Evolutionary conservation across 75 land plant genomes (phyloP), one percentile per base, ranked within the genome.

Genomic region (Chamaecyparis obtusa): DNA sequence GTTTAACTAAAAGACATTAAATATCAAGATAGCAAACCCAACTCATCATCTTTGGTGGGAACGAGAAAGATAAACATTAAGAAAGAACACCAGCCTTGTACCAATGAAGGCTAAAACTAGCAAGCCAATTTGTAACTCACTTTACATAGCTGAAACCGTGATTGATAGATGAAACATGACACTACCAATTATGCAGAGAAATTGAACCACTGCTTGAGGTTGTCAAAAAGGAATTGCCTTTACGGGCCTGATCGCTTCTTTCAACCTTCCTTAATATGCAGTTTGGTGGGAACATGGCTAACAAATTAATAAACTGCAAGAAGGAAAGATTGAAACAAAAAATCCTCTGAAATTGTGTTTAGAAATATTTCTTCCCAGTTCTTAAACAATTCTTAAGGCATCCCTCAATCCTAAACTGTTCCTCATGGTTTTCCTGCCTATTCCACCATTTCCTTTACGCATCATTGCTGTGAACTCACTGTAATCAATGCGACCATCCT

Each of bases 401-500:
- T 94, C 92, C 86, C 94, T 91, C 84, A 93, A 87, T 36, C 92
- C 93, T 54, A 88, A 69, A 48, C 91, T 91, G 88, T 83, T 92
- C 39, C 93, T 89, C 85, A 89, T 64, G 19, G 90, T 91, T 75
- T 93, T 93, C 85, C 90, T 91, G 2, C 93, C 96, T 44, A 93
- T 83, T 32, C 91, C 97, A 30, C 88, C 89, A 87, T 91, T 93
- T 11, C 95, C 97, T 86, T 96, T 92, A 14, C 93, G 91, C 99
- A 97, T 97, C 99, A 97, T 96, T 54, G 94, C 93, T 51, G 93
- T 94, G 86, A 97, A 97, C 87, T 96, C 98, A 54, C 90, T 96
- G 90, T 95, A 97, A 80, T 97, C 98, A 44, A 97, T 97, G n/a
- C 90, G 89, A 0, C 99, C 99, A 91, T 96, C 94, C 96, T 94